phyloP scores from a whole-genome alignment of 2,329 filamentous ascomycete genomes.

The Calonectria pauciramosa region DNA sequence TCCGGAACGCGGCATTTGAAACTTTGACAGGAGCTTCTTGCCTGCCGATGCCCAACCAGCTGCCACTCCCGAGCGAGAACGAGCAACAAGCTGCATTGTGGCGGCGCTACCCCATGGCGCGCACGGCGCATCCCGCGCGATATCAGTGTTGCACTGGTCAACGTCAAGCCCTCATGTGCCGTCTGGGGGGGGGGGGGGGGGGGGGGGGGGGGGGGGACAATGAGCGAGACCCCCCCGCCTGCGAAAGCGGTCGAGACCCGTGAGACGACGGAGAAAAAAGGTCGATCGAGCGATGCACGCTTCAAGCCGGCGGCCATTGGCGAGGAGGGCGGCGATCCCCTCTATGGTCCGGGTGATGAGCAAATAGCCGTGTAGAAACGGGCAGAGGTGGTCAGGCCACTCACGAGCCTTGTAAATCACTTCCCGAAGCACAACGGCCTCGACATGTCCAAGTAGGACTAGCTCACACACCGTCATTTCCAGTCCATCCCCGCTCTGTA shows the following conservation, averaged over 20 bases:
- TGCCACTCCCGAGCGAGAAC: neutral
- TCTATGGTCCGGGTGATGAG: neutral
- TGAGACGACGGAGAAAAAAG: neutral
- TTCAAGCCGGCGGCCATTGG: neutral
- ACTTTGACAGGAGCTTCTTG: slow-evolving; percentile 13
- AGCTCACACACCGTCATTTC: slow-evolving; percentile 45
- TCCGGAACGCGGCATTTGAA: slow-evolving; percentile 29
- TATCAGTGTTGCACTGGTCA: slow-evolving; percentile 6
- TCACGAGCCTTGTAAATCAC: slow-evolving; percentile 17
- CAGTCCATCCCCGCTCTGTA: slow-evolving; percentile 22
- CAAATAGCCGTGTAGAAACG: slow-evolving; percentile 2
- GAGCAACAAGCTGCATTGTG: slow-evolving; percentile 5
- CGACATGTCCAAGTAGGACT: slow-evolving; percentile 20
- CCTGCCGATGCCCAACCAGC: slow-evolving; percentile 15
- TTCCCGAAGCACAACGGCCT: slow-evolving; percentile 19
- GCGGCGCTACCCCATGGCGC: slow-evolving; percentile 24
- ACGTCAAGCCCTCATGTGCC: neutral
- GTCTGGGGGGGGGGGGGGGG: too few species aligned
- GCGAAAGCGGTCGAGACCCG: slow-evolving; percentile 15
- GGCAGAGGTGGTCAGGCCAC: slow-evolving; percentile 16
- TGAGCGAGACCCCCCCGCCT: neutral
- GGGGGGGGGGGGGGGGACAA: neutral
- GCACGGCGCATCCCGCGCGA: slow-evolving; percentile 43
- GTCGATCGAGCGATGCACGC: neutral
- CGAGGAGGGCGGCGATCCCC: slow-evolving; percentile 2